Evolutionary conservation across 2,329 filamentous ascomycete species (phyloP).

Genomic region (Aotearoamyces nothofagi): DNA sequence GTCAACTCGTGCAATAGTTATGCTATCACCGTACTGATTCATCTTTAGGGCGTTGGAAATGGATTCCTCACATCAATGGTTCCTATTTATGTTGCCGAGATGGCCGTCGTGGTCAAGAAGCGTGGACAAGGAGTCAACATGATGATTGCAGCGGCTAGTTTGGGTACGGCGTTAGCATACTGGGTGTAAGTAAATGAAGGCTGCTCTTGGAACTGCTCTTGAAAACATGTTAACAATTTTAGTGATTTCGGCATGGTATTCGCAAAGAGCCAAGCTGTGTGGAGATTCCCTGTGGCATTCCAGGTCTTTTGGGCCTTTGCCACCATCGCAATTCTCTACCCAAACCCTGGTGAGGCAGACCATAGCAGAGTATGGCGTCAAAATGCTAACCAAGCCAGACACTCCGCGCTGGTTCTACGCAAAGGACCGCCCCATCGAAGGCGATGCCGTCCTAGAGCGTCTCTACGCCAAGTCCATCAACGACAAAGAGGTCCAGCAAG

Average conservation of each 20-base stretch:
- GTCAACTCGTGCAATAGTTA: too few species aligned
- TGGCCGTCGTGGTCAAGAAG: slow-evolving; percentile 13
- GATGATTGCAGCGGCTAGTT: slow-evolving; percentile 16
- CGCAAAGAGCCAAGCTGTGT: slow-evolving; percentile 15
- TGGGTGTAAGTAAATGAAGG: too few species aligned
- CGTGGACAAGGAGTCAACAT: slow-evolving; percentile 17
- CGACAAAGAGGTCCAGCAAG: neutral
- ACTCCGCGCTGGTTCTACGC: slow-evolving; percentile 19
- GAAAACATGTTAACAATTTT: too few species aligned
- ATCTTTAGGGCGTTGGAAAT: slow-evolving; percentile 17
- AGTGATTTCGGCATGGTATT: slow-evolving; percentile 20
- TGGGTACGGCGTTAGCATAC: slow-evolving; percentile 17
- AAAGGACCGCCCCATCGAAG: slow-evolving; percentile 4
- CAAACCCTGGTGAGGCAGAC: too few species aligned
- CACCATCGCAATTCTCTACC: slow-evolving; percentile 10
- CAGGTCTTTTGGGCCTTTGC: slow-evolving; percentile 16
- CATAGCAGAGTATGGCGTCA: too few species aligned
- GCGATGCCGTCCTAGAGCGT: slow-evolving; percentile 1
- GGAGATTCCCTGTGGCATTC: slow-evolving; percentile 19
- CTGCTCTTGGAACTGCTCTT: too few species aligned
- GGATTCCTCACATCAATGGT: slow-evolving; percentile 17
- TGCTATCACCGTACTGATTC: too few species aligned
- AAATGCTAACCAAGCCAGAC: too few species aligned
- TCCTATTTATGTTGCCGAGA: slow-evolving; percentile 19
- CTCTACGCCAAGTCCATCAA: neutral